Conservation (phyloP, 805 yeast genomes). For the Schwanniomyces vanrijiae region DNA sequence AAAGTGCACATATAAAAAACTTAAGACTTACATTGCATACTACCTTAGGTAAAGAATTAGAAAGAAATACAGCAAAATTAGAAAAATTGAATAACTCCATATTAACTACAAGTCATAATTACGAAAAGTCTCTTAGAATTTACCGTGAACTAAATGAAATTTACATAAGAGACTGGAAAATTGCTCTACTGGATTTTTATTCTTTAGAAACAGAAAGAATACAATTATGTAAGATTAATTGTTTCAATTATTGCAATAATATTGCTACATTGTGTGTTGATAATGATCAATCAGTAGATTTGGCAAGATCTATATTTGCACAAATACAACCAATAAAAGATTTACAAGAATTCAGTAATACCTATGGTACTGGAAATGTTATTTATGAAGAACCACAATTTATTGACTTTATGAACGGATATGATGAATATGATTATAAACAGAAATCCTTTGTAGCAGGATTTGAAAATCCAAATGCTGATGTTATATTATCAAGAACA, state of each 20-base stretch:
- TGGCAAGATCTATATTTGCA: conserved; percentile 65
- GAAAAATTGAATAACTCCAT: conserved; percentile 46
- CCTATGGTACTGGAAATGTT: conserved; percentile 63
- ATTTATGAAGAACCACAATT: conserved; percentile 61
- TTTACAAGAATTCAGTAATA: conserved; percentile 50
- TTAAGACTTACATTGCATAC: conserved; percentile 62
- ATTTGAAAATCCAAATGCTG: conserved; percentile 33
- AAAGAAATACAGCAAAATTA: conserved; percentile 56
- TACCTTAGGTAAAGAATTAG: conserved; percentile 73
- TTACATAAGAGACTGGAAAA: conserved; percentile 74
- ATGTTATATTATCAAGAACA: conserved; percentile 23
- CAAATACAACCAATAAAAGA: conserved; percentile 64
- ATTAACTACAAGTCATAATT: conserved; percentile 49
- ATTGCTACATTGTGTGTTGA: conserved; percentile 75
- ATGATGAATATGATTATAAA: conserved; percentile 23
- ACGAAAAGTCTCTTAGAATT: conserved; percentile 52
- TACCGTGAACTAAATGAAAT: conserved; percentile 57
- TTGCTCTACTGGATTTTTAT: conserved; percentile 62
- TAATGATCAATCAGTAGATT: conserved; percentile 76
- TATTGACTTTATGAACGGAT: conserved; percentile 52
- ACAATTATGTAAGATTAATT: conserved; percentile 63
- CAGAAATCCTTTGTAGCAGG: conserved; percentile 22
- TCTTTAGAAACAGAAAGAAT: conserved; percentile 71
- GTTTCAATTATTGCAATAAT: conserved; percentile 78
- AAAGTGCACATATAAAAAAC: conserved; percentile 58